phyloP scores from a whole-genome alignment of 2,329 filamentous ascomycete species.

The Cadophora gregata region DNA sequence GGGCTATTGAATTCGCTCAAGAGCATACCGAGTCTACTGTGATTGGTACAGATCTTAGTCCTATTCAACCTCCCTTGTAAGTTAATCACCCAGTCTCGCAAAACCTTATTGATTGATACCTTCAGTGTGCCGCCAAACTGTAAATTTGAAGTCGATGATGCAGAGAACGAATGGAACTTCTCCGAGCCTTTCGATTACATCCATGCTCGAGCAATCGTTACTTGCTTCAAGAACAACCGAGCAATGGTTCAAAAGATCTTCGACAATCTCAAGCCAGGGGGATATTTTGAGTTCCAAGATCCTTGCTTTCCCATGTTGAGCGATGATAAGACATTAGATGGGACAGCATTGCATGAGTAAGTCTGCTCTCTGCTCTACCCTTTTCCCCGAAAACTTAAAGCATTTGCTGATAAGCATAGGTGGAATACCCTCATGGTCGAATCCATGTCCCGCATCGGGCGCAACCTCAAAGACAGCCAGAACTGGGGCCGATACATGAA shows the following conservation, averaged over 20 bases:
- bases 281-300: slow-evolving; percentile 37
- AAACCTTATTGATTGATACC: background rate
- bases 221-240: slow-evolving; percentile 61
- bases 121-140: slow-evolving; percentile 46
- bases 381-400: background rate
- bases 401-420: background rate
- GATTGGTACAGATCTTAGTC: slow-evolving; percentile 39
- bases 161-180: slow-evolving; percentile 51
- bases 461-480: slow-evolving; percentile 23
- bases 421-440: slow-evolving; percentile 28
- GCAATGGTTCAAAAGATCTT: slow-evolving; percentile 33
- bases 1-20: slow-evolving; percentile 48
- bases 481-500: slow-evolving; percentile 34
- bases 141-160: slow-evolving; percentile 44
- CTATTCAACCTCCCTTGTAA: slow-evolving; percentile 38
- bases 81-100: background rate
- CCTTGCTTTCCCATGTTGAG: slow-evolving; percentile 38
- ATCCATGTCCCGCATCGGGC: slow-evolving; percentile 26
- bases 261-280: slow-evolving; percentile 32
- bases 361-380: background rate
- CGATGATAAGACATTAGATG: slow-evolving; percentile 53
- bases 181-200: slow-evolving; percentile 61
- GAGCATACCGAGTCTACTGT: slow-evolving; percentile 36
- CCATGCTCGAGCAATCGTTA: slow-evolving; percentile 60
- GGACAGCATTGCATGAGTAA: slow-evolving; percentile 34